Evolutionary conservation across 2,329 filamentous ascomycete genomes (phyloP).

Genomic region (Xylariaceae sp.): DNA sequence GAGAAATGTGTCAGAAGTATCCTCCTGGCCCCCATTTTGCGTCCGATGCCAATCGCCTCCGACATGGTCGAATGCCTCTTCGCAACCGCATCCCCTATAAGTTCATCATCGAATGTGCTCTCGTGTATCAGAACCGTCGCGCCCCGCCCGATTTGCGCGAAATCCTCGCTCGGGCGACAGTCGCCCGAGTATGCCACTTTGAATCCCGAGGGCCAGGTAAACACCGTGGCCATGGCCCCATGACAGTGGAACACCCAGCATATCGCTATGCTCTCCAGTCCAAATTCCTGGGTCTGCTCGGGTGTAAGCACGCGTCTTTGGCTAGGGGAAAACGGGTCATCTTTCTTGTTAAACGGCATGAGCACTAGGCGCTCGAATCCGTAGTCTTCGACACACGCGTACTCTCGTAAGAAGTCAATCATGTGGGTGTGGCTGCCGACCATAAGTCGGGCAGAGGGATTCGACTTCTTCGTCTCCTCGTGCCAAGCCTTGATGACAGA

Average conservation of each 20-base stretch:
- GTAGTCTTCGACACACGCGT: constrained; percentile 69
- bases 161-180: constrained; percentile 69
- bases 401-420: constrained; percentile 72
- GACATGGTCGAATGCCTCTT: constrained; percentile 89
- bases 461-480: constrained; percentile 40
- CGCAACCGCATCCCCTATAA: constrained; percentile 67
- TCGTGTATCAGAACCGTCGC: constrained; percentile 89
- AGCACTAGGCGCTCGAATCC: constrained; percentile 52
- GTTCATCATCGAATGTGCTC: constrained; percentile 89
- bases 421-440: constrained; percentile 68
- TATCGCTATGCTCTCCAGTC: constrained; percentile 61
- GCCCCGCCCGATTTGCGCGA: constrained; percentile 64
- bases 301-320: constrained; percentile 30
- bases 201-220: constrained; percentile 74
- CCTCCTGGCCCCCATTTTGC: constrained; percentile 70
- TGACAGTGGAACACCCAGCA: constrained; percentile 72
- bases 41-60: constrained; percentile 75
- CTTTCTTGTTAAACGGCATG: constrained; percentile 3
- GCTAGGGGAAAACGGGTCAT: constrained; percentile 17
- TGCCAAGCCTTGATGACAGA: constrained; percentile 81
- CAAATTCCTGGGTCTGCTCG: constrained; percentile 46
- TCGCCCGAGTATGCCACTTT: constrained; percentile 93
- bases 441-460: constrained; percentile 43
- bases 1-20: constrained; percentile 91
- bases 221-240: constrained; percentile 66